Evolutionary conservation across 108 stramenopile species (phyloP), one percentile per base, ranked within the genome.

Genomic region (Cyclotella cryptica): DNA sequence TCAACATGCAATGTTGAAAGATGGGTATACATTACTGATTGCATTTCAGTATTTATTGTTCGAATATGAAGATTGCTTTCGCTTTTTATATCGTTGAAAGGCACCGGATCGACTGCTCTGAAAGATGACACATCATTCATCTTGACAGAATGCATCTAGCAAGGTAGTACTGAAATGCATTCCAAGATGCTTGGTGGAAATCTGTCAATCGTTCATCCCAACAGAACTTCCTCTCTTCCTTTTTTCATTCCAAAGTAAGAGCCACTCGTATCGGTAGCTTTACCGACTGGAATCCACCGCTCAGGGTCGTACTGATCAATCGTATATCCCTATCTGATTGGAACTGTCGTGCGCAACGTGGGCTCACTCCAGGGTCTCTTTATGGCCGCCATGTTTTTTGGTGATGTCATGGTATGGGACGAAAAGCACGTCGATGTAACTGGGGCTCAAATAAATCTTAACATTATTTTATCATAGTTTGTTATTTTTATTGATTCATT

Each of bases 81-180:
- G 6, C 2, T 6, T 6, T 58, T 14, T 7, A 2, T 58, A 4
- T 27, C 42, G 15, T 63, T 35, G 4, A 42, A 29, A 29, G 66
- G 26, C 19, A 26, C 17, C n/a, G 29, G n/a, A 45, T 0, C 47
- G 19, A 66, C 35, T 42, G 72, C 71, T 28, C 72, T 63, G 64
- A 73, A 80, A 6, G 28, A 47, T 0, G 66, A 41, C 13, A 69
- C 59, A 47, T 69, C 29, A 5, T 53, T 17, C 29, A 80, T 80
- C 59, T 80, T 80, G 49, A 69, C 67, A 26, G 79, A n/a, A 67
- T 62, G 26, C 67, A 73, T 69, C 51, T 46, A 3, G 73, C 72
- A 18, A 80, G 66, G 52, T 80, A 80, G 15, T 39, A 54, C n/a
- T 49, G 71, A 29, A 73, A 80, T 35, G 66, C 57, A 67, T 79